These are phyloP conservation scores for Cyberlindnera galapagoensis DNA, from an alignment of 805 yeast species.

Conservation along the genomic window DNA sequence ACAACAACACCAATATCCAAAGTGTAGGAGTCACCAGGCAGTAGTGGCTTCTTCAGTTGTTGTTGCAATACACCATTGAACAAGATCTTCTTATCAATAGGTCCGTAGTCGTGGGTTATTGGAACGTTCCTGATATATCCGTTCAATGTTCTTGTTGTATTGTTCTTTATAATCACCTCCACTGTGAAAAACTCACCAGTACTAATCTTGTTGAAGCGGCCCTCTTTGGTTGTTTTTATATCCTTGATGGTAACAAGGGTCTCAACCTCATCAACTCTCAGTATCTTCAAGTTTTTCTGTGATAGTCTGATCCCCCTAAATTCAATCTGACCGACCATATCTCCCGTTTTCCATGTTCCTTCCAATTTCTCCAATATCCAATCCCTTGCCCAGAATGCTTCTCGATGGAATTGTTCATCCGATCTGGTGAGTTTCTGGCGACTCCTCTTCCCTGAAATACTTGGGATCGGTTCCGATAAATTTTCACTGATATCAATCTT, in stretches of 20 bases:
- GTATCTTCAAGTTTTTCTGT: slow-evolving; percentile 48
- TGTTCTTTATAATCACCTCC: slow-evolving; percentile 44
- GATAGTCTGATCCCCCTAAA: slow-evolving; percentile 60
- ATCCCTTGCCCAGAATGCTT: slow-evolving; percentile 78
- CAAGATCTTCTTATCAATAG: slow-evolving; percentile 52
- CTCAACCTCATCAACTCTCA: slow-evolving; percentile 43
- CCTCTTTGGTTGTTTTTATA: slow-evolving; percentile 17
- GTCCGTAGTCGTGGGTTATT: slow-evolving; percentile 26
- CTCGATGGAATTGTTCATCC: slow-evolving; percentile 50
- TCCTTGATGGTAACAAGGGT: slow-evolving; percentile 28
- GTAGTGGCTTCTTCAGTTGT: slow-evolving; percentile 36
- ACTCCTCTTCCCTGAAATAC: slow-evolving; percentile 62
- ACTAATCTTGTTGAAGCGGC: slow-evolving; percentile 28
- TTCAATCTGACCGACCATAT: slow-evolving; percentile 53
- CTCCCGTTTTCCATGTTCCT: slow-evolving; percentile 59
- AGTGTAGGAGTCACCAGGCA: slow-evolving; percentile 34
- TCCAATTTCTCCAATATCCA: slow-evolving; percentile 48
- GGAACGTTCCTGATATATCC: slow-evolving; percentile 63
- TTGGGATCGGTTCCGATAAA: slow-evolving; percentile 58
- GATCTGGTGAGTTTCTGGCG: slow-evolving; percentile 42
- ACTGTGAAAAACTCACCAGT: slow-evolving; percentile 47
- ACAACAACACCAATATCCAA: slow-evolving; percentile 54
- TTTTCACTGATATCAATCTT: slow-evolving; percentile 40
- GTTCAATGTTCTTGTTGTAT: slow-evolving; percentile 31
- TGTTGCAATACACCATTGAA: slow-evolving; percentile 69